phyloP scores from a whole-genome alignment of 75 land plant genomes.

The Cupressus sempervirens region DNA sequence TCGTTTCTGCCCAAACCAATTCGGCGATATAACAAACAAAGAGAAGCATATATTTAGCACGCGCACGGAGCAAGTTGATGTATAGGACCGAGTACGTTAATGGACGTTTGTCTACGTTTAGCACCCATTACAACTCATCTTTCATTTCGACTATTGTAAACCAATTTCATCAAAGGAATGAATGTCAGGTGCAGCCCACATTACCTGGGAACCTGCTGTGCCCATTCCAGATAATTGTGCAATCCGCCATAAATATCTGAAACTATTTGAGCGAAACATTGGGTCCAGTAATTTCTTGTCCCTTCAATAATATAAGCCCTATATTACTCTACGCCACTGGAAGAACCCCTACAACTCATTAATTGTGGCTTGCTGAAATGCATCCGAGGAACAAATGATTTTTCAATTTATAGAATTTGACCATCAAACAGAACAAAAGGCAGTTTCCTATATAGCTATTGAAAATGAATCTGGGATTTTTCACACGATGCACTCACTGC shows the following conservation, averaged over 20 bases:
- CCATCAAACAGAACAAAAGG: neutral
- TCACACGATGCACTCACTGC: neutral
- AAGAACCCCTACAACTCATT: neutral
- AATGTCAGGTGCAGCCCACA: no score
- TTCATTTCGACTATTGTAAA: neutral
- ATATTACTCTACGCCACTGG: neutral
- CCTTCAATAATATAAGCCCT: neutral
- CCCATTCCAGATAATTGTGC: neutral
- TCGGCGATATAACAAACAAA: neutral
- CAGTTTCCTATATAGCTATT: neutral
- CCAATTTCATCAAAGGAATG: neutral
- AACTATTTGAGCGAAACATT: neutral
- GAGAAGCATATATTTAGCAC: neutral
- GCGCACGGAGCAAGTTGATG: neutral
- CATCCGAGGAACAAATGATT: neutral
- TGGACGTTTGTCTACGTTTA: neutral
- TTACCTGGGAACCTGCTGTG: neutral
- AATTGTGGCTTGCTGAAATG: neutral
- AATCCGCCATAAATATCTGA: neutral
- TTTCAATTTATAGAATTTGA: neutral
- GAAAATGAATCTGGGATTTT: neutral
- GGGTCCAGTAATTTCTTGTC: neutral
- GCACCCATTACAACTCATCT: neutral
- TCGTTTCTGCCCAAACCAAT: neutral
- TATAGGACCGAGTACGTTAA: neutral